A percentile compares a stretch with the other conserved stretches of the same genome.
These are phyloP conservation scores for Aspergillus quadrilineatus DNA, from an alignment of 2,329 filamentous ascomycete genomes.

Conservation along the genomic window DNA sequence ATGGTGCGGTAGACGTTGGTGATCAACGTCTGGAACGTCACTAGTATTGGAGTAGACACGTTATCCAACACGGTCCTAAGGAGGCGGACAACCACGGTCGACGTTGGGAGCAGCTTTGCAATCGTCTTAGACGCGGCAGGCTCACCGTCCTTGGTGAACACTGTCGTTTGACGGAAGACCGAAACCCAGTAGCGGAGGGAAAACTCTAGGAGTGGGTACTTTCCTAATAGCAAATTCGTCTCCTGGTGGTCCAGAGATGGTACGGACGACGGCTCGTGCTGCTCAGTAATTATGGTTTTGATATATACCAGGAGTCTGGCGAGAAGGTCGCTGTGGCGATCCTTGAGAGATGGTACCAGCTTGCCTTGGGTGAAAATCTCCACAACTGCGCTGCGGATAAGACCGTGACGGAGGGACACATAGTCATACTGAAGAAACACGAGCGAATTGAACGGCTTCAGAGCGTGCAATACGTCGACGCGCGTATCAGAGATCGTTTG, in stretches of 20 bases:
- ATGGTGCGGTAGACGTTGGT: constrained; percentile 33
- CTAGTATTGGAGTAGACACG: constrained; percentile 30
- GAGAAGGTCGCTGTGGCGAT: constrained; percentile 36
- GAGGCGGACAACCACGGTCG: constrained; percentile 46
- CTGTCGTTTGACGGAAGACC: constrained; percentile 5
- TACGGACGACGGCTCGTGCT: constrained; percentile 33
- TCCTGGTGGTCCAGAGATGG: constrained; percentile 28
- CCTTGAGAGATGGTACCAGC: constrained; percentile 30
- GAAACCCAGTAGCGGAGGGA: constrained; percentile 48
- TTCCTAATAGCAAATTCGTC: constrained; percentile 28
- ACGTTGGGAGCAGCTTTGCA: constrained; percentile 48
- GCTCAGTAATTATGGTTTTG: constrained; percentile 29
- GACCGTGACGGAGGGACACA: constrained; percentile 37
- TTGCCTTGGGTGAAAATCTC: constrained; percentile 35
- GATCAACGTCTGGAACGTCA: constrained; percentile 29
- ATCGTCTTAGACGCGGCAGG: constrained; percentile 45
- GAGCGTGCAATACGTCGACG: constrained; percentile 25
- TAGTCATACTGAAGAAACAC: constrained; percentile 37
- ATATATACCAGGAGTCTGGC: constrained; percentile 36
- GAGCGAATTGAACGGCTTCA: constrained; percentile 34
- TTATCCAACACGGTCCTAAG: constrained; percentile 51
- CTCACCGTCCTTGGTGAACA: constrained; percentile 37
- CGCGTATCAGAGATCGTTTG: constrained; percentile 26
- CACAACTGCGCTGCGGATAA: constrained; percentile 32
- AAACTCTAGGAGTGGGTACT: constrained; percentile 48